A percentile compares a stretch with the other conserved stretches of the same genome.
phyloP scores from a whole-genome alignment of 1,139 yeast species.

The Candida sanyaensis region DNA sequence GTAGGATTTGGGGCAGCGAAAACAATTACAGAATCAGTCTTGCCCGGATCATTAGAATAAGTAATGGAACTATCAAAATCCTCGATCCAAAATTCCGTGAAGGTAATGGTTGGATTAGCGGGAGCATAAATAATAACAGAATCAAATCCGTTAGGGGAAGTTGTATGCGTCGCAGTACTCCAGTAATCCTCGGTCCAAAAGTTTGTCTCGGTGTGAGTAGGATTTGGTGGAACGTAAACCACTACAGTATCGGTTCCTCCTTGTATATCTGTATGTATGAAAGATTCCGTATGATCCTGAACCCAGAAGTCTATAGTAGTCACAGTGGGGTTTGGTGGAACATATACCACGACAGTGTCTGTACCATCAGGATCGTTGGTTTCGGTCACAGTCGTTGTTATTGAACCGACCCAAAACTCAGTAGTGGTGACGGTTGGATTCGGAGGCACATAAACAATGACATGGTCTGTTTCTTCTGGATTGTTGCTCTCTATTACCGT shows the following conservation, averaged over 20 bases:
- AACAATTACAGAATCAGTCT: constrained; percentile 12
- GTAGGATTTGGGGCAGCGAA: neutral
- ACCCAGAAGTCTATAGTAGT: constrained; percentile 5
- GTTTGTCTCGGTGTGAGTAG: constrained; percentile 8
- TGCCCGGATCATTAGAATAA: constrained; percentile 13
- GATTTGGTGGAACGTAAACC: constrained; percentile 15
- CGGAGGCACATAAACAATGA: constrained; percentile 20
- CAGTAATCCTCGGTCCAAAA: constrained; percentile 7
- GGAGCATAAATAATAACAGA: constrained; percentile 21
- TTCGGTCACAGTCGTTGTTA: neutral
- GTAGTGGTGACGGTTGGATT: constrained; percentile 14
- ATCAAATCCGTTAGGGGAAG: constrained; percentile 15
- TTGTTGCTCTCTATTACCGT: constrained; percentile 2
- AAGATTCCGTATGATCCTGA: constrained; percentile 9
- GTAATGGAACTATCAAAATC: constrained; percentile 7
- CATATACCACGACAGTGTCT: constrained; percentile 6
- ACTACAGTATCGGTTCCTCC: constrained; percentile 14
- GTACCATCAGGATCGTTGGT: neutral
- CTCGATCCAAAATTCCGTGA: constrained; percentile 11
- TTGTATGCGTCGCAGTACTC: constrained; percentile 9
- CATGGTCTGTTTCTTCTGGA: constrained; percentile 17
- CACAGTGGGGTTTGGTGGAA: constrained; percentile 13
- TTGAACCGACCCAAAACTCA: constrained; percentile 9
- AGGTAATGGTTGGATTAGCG: constrained; percentile 12
- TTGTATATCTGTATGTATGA: constrained; percentile 9